phyloP scores from a whole-genome alignment of 148 eudicot species.

The Chenopodium formosanum region DNA sequence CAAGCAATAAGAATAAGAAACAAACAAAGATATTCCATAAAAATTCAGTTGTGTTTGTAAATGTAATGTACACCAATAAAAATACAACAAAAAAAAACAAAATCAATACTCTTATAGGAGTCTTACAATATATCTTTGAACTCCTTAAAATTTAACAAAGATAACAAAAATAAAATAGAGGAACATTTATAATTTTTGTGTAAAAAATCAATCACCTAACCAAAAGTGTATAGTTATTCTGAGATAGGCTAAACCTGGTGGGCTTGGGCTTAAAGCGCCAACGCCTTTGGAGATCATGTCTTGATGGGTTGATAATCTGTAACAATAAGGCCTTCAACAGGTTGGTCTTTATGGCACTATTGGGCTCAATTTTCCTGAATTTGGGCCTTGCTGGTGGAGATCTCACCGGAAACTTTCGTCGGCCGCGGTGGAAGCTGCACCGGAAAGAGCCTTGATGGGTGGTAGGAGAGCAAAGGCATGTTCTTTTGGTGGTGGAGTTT shows the following conservation, averaged over 20 bases:
- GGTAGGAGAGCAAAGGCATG: slow-evolving; percentile 36
- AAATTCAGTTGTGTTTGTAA: no score
- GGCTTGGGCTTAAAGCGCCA: slow-evolving; percentile 21
- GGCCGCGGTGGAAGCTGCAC: slow-evolving; percentile 23
- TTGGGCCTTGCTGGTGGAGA: not conserved
- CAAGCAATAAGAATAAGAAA: no score
- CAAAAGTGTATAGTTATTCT: not conserved
- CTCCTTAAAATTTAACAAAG: no score
- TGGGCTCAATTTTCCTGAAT: not conserved
- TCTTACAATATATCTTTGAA: no score
- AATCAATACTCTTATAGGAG: no score
- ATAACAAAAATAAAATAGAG: no score
- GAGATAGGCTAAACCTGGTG: slow-evolving; percentile 24
- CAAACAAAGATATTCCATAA: no score
- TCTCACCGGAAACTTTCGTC: not conserved
- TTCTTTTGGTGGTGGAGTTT: slow-evolving; percentile 19
- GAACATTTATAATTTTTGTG: no score
- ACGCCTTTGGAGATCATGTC: slow-evolving; percentile 16
- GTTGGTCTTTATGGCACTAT: not conserved
- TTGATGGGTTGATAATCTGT: slow-evolving; percentile 27
- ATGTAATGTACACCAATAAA: no score
- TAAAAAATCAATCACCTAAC: not conserved
- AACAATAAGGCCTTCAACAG: slow-evolving; percentile 24
- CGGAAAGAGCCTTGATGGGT: slow-evolving; percentile 34
- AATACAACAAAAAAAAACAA: no score